Percentiles rank a stretch among this genome's conserved stretches.
Evolutionary conservation across 2,329 filamentous ascomycete species (phyloP).

Genomic region (Arthrobotrys entomopaga): DNA sequence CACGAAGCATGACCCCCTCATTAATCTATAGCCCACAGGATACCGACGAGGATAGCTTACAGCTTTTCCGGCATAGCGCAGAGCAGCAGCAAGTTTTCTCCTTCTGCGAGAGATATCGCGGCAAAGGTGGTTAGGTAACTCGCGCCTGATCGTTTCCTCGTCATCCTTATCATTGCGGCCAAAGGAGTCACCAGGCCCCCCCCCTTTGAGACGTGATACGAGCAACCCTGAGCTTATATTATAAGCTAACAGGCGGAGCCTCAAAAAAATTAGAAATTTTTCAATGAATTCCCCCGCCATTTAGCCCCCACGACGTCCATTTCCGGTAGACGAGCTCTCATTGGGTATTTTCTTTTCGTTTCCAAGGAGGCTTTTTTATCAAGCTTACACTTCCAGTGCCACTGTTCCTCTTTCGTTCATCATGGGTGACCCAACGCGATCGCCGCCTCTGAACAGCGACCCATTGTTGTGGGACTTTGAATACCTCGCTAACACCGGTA

Average conservation of each 20-base stretch:
- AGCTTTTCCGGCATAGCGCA: neutral
- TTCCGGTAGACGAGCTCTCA: neutral
- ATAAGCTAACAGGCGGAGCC: slow-evolving; percentile 9
- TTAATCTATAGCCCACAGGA: neutral
- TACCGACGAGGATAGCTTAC: neutral
- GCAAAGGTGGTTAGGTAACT: neutral
- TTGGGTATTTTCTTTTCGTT: neutral
- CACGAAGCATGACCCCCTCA: neutral
- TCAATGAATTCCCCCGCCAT: slow-evolving; percentile 1
- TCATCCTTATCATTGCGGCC: slow-evolving; percentile 1
- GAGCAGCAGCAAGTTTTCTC: neutral
- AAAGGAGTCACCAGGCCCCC: slow-evolving; percentile 8
- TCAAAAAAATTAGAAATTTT: slow-evolving; percentile 1
- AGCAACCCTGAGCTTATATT: no score
- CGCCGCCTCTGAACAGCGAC: slow-evolving; percentile 10
- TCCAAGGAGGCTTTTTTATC: neutral
- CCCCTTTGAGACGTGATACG: no score
- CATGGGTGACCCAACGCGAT: slow-evolving; percentile 31
- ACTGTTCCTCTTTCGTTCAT: slow-evolving; percentile 2
- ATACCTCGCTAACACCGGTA: slow-evolving; percentile 9
- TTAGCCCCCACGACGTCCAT: neutral
- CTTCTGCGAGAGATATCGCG: no score
- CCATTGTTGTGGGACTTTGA: slow-evolving; percentile 24
- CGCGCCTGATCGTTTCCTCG: slow-evolving; percentile 4
- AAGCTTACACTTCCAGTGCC: neutral